Percentiles rank a stretch among this genome's conserved stretches.
These are phyloP conservation scores for Chlorokybus atmophyticus DNA, from an alignment of 139 green algal genomes.

Conservation along the genomic window DNA sequence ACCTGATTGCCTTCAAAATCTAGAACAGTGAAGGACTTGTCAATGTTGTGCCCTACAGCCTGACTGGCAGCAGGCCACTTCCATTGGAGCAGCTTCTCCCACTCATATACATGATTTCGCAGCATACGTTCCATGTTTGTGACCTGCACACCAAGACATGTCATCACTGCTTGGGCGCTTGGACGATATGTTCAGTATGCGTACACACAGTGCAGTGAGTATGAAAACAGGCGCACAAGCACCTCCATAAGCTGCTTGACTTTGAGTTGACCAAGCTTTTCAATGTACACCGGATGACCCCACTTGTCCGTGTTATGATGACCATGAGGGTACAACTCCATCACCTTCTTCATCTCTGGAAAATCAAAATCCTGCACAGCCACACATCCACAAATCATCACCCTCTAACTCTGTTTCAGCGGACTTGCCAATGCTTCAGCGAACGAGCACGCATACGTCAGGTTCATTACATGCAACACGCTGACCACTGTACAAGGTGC, in stretches of 20 bases:
- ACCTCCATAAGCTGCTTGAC: constrained; percentile 10
- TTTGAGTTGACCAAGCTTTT: constrained; percentile 19
- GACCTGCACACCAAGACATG: too few species aligned
- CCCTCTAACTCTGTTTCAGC: too few species aligned
- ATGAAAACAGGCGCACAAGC: too few species aligned
- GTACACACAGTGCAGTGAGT: too few species aligned
- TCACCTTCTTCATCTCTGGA: constrained; percentile 67
- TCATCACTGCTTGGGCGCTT: too few species aligned
- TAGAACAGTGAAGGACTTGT: constrained; percentile 28
- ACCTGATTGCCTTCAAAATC: too few species aligned
- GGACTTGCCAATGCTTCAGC: too few species aligned
- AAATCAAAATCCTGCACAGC: not conserved
- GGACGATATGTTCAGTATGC: too few species aligned
- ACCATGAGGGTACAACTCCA: constrained; percentile 73
- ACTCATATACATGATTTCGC: constrained; percentile 28
- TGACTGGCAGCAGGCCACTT: constrained; percentile 28
- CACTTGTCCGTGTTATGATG: constrained; percentile 59
- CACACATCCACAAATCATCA: too few species aligned
- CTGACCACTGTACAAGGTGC: too few species aligned
- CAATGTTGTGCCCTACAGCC: constrained; percentile 16
- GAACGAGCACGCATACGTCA: too few species aligned
- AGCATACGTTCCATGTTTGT: constrained; percentile 26
- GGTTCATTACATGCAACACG: too few species aligned
- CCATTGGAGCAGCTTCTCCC: constrained; percentile 13
- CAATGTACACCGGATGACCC: constrained; percentile 28